These are phyloP conservation scores for Tolypocladium paradoxum DNA, from an alignment of 2,329 filamentous ascomycete genomes.

Conservation along the genomic window DNA sequence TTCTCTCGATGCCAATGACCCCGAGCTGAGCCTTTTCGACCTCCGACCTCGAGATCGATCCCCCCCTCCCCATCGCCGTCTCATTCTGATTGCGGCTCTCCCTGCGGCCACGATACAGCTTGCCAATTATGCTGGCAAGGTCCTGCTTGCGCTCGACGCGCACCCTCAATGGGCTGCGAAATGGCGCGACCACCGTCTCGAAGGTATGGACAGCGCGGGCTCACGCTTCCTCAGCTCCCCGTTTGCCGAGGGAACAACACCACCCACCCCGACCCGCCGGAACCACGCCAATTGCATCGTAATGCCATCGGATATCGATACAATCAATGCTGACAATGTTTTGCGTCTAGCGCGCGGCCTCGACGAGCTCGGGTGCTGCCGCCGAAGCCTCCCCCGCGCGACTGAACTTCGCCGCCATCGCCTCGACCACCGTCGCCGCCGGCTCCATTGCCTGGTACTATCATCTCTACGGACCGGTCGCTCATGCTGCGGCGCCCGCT, in stretches of 20 bases:
- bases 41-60: constrained; percentile 25
- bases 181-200: constrained; percentile 58
- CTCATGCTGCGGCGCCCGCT: constrained; percentile 80
- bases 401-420: constrained; percentile 76
- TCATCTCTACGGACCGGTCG: constrained; percentile 83
- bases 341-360: constrained; percentile 47
- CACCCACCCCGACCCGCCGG: constrained; percentile 11
- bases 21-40: constrained; percentile 28
- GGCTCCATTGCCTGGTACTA: constrained; percentile 96
- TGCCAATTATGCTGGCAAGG: constrained; percentile 80
- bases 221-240: constrained; percentile 17
- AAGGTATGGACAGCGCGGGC: constrained; percentile 51
- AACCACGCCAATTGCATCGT: constrained; percentile 18
- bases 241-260: constrained; percentile 18
- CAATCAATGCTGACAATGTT: constrained; percentile 26
- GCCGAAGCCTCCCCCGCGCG: constrained; percentile 62
- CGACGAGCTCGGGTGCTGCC: constrained; percentile 63
- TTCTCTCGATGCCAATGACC: constrained; percentile 27
- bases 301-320: constrained; percentile 8
- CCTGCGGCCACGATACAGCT: constrained; percentile 27
- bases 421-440: constrained; percentile 76
- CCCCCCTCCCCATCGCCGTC: constrained; percentile 21
- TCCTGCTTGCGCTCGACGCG: constrained; percentile 83
- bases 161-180: constrained; percentile 68
- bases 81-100: constrained; percentile 23